Base-by-base conservation (phyloP, 345 rosid species). In the Heritiera fomes region DNA sequence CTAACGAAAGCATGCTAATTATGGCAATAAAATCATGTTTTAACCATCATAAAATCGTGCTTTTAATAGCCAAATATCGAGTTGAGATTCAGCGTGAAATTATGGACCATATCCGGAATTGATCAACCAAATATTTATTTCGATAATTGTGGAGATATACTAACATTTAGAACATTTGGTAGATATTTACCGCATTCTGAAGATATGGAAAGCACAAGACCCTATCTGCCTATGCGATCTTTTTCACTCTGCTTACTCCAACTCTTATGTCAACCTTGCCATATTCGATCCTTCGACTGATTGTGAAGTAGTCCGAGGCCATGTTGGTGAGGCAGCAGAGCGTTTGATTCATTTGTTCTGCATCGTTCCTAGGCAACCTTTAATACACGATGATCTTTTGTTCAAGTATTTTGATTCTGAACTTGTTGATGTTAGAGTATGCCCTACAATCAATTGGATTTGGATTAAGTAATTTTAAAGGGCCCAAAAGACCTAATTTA, bases 171-270 rank as follows among this genome's bases (percentile, higher is more conserved):
- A 96, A 7, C 98, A 96, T 83, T 85, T 96, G 14, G 64, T 94
- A 14, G 97, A 96, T 75, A 87, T 94, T 52, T 91, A 96, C 82
- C 91, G 93, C 14, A 85, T 96, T 96, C 97, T 94, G 59, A 90
- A 88, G 81, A 78, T 92, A 1, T 95, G 99, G 99, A 87, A 82
- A 58, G 94, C 92, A 46, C 94, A 94, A 0, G 97, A 90, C 4
- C 78, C 87, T 55, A 92, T 94, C 72, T 92, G 98, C 77, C 97
- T 94, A 20, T 92, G 99, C 41, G 98, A 98, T 34, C 91, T 96
- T 12, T 96, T 94, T 81, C 98, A 94, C 85, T 94, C 99, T 8
- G 98, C 99, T 28, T 96, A 96, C 82, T 94, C 98, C 81, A 96
- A 96, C 75, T 90, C 99, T 40, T 92, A 96, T 67, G 97, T 92